Percentiles rank a stretch among this genome's conserved stretches.
Conservation (phyloP, 163 green algal genomes). For the Trebouxiophyceae sp. region DNA sequence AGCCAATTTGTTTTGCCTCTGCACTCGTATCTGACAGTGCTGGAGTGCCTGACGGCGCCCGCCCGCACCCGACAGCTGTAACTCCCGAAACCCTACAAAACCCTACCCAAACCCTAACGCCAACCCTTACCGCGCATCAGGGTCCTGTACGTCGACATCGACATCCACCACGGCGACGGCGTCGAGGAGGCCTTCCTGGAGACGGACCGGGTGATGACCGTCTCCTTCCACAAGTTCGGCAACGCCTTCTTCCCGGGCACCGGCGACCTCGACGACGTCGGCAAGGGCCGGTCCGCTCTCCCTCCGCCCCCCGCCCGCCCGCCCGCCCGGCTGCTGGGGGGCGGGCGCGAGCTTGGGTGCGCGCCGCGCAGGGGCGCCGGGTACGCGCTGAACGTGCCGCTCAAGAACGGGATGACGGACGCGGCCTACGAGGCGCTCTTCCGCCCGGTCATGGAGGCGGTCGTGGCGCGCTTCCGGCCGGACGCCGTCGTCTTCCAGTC, state of each 20-base stretch:
- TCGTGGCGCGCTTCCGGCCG: slow-evolving; percentile 79
- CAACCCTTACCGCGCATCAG: slow-evolving; percentile 7
- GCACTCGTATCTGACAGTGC: too few relatives aligned
- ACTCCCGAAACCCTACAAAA: too few relatives aligned
- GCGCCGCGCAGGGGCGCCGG: slow-evolving; percentile 46
- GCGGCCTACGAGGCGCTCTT: slow-evolving; percentile 78
- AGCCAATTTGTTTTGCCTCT: too few relatives aligned
- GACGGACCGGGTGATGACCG: slow-evolving; percentile 82
- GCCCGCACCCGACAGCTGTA: too few relatives aligned
- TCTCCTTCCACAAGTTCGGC: slow-evolving; percentile 88
- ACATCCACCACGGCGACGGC: slow-evolving; percentile 93
- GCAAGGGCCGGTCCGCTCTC: too few relatives aligned
- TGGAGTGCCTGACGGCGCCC: too few relatives aligned
- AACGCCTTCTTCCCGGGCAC: slow-evolving; percentile 95
- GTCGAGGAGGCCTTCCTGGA: slow-evolving; percentile 94
- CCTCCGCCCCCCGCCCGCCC: too few relatives aligned
- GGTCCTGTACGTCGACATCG: slow-evolving; percentile 51
- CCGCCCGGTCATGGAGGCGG: slow-evolving; percentile 74
- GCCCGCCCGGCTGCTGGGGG: too few relatives aligned
- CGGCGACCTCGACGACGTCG: slow-evolving; percentile 62
- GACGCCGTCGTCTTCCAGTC: slow-evolving; percentile 83
- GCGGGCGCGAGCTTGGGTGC: too few relatives aligned
- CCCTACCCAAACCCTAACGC: too few relatives aligned
- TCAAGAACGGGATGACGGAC: slow-evolving; percentile 91
- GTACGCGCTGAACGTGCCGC: slow-evolving; percentile 90